Base-by-base conservation (phyloP, 331 rosid species). In the Rhamnella rubrinervis region DNA sequence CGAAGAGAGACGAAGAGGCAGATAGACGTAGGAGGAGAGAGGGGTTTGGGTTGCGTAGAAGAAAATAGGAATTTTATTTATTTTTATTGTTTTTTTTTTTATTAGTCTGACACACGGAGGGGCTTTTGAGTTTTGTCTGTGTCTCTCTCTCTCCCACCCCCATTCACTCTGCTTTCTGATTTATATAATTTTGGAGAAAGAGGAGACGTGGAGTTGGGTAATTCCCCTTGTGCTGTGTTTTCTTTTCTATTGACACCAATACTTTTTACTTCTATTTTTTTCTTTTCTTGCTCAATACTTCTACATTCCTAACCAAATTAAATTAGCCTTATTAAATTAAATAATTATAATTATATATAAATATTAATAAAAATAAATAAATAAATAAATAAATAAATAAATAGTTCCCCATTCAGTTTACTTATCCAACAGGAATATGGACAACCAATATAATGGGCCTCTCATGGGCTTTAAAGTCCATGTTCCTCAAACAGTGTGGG, bases 21-120 rank as follows among this genome's bases (percentile, higher is more conserved):
- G 59, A 68, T 59, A 53, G 64, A 31, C 3, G 35, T 2, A 4
- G 35, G 4, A 31, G 35, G 35, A 3, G 5, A 25, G 46, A 26
- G 8, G 21, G 16, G 63, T 62, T 64, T 56, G 69, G 80, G 75
- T 73, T 84, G 89, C 87, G 86, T 85, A 64, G 79, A 75, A 20
- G 78, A 80, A 72, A 65, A 73, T 31, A 67, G 76, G 80, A 78
- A 80, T 21, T 35, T 25, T 70, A 17, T 19, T 17, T n/a, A n/a
- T n/a, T n/a, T n/a, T 13, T 21, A 1, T 26, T 19, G 25, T 64
- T 67, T 38, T 49, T 75, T 4, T 37, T 28, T 12, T 8, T 19
- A 18, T 31, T 16, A 18, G 41, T 40, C 55, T 8, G 57, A n/a
- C 5, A n/a, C 5, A n/a, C 26, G 31, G 11, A 41, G 20, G 53